phyloP scores from a whole-genome alignment of 2,329 filamentous ascomycete species.

The Endothia cerciana region DNA sequence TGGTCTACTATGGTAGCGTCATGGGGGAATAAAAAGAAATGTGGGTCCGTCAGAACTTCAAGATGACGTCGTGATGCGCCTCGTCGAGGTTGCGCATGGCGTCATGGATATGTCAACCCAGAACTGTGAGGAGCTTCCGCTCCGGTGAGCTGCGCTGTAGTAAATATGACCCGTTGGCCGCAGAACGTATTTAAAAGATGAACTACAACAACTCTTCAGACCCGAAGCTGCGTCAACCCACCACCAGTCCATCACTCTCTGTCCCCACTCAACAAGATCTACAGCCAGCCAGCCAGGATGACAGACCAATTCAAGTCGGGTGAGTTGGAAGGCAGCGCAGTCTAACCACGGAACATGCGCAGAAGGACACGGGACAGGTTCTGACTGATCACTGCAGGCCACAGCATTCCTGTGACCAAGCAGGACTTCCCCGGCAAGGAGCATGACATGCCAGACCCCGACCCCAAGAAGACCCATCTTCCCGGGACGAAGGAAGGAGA shows the following conservation, averaged over 20 bases:
- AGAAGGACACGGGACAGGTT: background rate
- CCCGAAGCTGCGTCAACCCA: background rate
- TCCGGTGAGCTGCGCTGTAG: background rate
- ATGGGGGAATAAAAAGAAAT: slow-evolving; percentile 10
- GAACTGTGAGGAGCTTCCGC: slow-evolving; percentile 11
- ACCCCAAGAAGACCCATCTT: slow-evolving; percentile 41
- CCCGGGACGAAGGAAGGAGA: slow-evolving; percentile 57
- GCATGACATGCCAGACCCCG: slow-evolving; percentile 57
- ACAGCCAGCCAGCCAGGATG: slow-evolving; percentile 30
- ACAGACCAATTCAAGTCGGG: slow-evolving; percentile 42
- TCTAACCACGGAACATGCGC: background rate
- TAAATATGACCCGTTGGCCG: background rate
- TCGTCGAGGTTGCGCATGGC: slow-evolving; percentile 16
- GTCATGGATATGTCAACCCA: slow-evolving; percentile 21
- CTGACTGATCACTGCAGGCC: slow-evolving; percentile 35
- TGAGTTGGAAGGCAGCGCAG: slow-evolving; percentile 30
- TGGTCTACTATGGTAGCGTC: slow-evolving; percentile 6
- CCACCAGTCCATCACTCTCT: background rate
- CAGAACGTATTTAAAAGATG: background rate
- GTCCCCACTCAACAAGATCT: background rate
- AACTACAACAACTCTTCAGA: background rate
- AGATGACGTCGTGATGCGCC: slow-evolving; percentile 26
- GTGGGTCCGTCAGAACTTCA: slow-evolving; percentile 16
- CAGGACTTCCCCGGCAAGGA: slow-evolving; percentile 50
- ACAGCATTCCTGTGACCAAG: slow-evolving; percentile 44